phyloP scores from a whole-genome alignment of 768 basidiomycete genomes.

The Lenzites betulinus region DNA sequence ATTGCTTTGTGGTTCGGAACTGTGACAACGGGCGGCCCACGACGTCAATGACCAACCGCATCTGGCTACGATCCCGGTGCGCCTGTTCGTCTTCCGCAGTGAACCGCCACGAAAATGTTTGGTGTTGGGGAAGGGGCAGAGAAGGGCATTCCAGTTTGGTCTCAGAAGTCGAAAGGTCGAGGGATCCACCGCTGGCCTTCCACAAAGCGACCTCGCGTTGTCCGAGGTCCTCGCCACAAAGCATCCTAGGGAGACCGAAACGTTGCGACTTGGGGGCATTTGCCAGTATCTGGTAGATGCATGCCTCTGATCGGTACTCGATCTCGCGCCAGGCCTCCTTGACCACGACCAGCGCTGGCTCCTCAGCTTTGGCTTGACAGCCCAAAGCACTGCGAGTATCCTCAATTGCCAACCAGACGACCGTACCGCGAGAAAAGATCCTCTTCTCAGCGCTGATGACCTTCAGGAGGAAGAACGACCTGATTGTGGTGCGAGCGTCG shows the following conservation, averaged over 20 bases:
- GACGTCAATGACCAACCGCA: constrained; percentile 7
- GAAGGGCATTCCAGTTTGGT: background rate
- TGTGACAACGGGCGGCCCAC: background rate
- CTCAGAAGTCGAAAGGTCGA: background rate
- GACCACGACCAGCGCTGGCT: constrained; percentile 1
- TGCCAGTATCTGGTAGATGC: background rate
- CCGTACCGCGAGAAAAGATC: constrained; percentile 16
- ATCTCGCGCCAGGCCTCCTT: constrained; percentile 23
- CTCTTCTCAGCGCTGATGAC: constrained; percentile 4
- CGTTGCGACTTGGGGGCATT: background rate
- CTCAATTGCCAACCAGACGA: constrained; percentile 15
- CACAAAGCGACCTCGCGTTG: background rate
- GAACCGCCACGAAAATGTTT: constrained; percentile 3
- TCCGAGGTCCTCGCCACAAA: constrained; percentile 9
- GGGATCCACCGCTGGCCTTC: background rate
- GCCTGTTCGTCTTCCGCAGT: background rate
- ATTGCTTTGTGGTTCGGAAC: background rate
- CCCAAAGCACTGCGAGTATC: background rate
- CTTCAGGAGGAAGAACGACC: background rate
- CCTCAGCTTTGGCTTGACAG: background rate
- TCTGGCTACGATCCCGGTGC: constrained; percentile 11
- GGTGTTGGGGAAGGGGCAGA: constrained; percentile 4
- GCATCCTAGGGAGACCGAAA: background rate
- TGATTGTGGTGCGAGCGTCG: background rate
- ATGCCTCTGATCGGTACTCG: background rate